These are phyloP conservation scores for Testicularia cyperi DNA, from an alignment of 1,284 basidiomycete genomes.

Conservation along the genomic window DNA sequence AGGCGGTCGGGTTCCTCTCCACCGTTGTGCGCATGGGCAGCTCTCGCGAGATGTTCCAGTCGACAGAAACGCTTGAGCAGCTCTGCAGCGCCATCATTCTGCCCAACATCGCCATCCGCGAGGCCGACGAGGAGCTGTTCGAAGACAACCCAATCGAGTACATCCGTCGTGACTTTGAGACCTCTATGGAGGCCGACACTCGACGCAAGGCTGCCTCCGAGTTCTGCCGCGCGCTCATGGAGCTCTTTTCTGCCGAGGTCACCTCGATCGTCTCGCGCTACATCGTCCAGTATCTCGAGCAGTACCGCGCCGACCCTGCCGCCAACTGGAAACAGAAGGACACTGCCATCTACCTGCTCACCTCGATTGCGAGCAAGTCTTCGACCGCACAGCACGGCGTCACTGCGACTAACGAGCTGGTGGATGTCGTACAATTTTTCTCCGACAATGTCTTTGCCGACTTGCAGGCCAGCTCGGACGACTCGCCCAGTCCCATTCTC, in stretches of 20 bases:
- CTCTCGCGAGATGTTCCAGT: constrained; percentile 68
- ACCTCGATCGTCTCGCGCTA: constrained; percentile 82
- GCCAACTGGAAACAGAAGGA: constrained; percentile 92
- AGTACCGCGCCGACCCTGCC: constrained; percentile 67
- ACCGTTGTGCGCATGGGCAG: constrained; percentile 71
- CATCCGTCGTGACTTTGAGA: constrained; percentile 83
- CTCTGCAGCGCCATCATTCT: constrained; percentile 88
- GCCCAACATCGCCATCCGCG: constrained; percentile 84
- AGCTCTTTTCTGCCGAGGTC: constrained; percentile 74
- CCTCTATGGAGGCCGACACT: constrained; percentile 68
- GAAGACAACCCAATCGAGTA: constrained; percentile 97
- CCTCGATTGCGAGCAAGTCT: constrained; percentile 83
- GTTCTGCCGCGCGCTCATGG: constrained; percentile 85
- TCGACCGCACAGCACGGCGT: constrained; percentile 76
- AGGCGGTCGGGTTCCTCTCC: constrained; percentile 86
- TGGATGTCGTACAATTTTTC: constrained; percentile 95
- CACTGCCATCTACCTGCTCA: constrained; percentile 89
- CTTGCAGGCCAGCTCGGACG: constrained; percentile 70
- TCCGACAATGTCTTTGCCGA: constrained; percentile 87
- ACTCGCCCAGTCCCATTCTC: constrained; percentile 70
- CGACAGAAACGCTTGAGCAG: constrained; percentile 72
- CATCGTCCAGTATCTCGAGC: constrained; percentile 73
- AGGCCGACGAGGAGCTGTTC: constrained; percentile 91
- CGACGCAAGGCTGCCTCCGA: constrained; percentile 89
- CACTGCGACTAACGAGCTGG: constrained; percentile 84